These are phyloP conservation scores for Rhizopogon vulgaris DNA, from an alignment of 768 basidiomycete genomes.

Conservation along the genomic window DNA sequence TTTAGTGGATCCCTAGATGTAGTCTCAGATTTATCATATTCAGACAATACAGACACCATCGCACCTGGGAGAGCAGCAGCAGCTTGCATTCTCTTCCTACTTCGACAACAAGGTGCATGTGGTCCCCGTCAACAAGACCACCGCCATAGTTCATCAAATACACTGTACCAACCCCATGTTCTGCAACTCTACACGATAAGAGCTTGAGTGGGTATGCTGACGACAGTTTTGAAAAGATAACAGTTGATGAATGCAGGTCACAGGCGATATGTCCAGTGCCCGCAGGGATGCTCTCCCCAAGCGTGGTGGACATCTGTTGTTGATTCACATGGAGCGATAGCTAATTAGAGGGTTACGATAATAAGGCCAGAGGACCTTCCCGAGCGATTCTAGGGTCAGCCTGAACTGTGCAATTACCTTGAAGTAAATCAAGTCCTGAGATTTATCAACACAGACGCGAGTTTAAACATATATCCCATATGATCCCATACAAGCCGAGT, in stretches of 20 bases:
- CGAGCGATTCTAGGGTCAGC: background rate
- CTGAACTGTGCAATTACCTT: too few relatives aligned
- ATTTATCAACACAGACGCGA: background rate
- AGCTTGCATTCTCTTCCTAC: constrained; percentile 54
- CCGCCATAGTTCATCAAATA: constrained; percentile 89
- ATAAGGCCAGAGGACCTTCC: background rate
- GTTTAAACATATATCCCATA: constrained; percentile 28
- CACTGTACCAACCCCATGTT: constrained; percentile 52
- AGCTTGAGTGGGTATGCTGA: constrained; percentile 87
- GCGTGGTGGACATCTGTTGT: background rate
- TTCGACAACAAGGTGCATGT: constrained; percentile 54
- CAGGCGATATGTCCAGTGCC: constrained; percentile 60
- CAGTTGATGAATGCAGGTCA: constrained; percentile 44
- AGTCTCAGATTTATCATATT: constrained; percentile 1
- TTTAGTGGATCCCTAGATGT: constrained; percentile 82
- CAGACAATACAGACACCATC: constrained; percentile 11
- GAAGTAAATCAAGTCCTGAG: background rate
- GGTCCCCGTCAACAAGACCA: constrained; percentile 85
- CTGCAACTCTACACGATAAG: constrained; percentile 58
- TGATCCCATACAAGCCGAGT: constrained; percentile 32
- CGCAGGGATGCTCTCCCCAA: constrained; percentile 10
- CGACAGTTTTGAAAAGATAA: constrained; percentile 66
- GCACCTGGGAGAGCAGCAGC: constrained; percentile 80
- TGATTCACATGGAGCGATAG: background rate
- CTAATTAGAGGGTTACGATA: background rate